Percentiles rank a stretch among this genome's conserved stretches.
Conservation (phyloP, 306 rosid species). For the Cucurbita argyrosperma region DNA sequence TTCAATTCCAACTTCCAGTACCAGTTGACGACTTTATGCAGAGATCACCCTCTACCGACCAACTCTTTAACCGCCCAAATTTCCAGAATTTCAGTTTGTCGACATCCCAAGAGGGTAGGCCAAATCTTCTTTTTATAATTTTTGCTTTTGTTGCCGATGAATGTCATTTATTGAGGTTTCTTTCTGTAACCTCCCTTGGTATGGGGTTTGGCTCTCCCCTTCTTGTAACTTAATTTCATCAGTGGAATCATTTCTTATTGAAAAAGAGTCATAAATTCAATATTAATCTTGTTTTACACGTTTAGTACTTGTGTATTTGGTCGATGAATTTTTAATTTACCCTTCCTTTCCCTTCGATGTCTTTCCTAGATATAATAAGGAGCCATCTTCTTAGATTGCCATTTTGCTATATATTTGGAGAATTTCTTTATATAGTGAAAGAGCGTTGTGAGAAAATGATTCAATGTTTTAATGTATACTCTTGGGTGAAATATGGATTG, state of each 20-base stretch:
- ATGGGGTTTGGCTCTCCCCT: neutral
- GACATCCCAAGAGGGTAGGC: slow-evolving; percentile 70
- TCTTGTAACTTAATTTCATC: neutral
- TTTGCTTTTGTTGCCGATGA: neutral
- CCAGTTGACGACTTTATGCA: slow-evolving; percentile 97
- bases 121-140: neutral
- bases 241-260: neutral
- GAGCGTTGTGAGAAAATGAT: neutral
- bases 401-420: neutral
- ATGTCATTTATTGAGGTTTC: neutral
- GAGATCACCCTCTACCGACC: slow-evolving; percentile 66
- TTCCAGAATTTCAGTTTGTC: slow-evolving; percentile 68
- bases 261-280: neutral
- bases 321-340: neutral
- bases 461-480: neutral
- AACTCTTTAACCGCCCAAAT: slow-evolving; percentile 53
- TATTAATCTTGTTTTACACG: neutral
- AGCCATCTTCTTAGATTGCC: neutral
- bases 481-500: neutral
- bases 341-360: neutral
- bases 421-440: neutral
- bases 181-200: neutral
- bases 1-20: slow-evolving; percentile 84
- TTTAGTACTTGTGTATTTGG: neutral
- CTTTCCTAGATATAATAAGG: neutral